Evolutionary conservation across 257 asterid species (phyloP).

Genomic region (Penstemon barbatus): DNA sequence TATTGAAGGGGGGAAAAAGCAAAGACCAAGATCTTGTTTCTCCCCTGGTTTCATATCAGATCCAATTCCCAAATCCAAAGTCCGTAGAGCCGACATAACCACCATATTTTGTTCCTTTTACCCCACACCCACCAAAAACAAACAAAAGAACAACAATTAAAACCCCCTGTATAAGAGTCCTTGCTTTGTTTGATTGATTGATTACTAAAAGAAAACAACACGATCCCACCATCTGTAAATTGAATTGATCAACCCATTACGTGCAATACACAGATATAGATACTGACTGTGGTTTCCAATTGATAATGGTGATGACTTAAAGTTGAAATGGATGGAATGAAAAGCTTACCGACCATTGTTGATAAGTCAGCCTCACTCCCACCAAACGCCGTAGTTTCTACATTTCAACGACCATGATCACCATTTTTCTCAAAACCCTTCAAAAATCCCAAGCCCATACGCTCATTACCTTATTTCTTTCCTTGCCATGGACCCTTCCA

Average conservation of each 20-base stretch:
- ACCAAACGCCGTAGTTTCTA: slow-evolving; percentile 43
- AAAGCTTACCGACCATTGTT: slow-evolving; percentile 29
- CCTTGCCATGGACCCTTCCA: slow-evolving; percentile 69
- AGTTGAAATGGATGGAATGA: slow-evolving; percentile 42
- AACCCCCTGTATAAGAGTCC: not conserved
- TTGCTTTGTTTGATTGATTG: slow-evolving; percentile 16
- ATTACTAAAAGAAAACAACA: slow-evolving; percentile 7
- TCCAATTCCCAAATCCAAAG: slow-evolving; percentile 25
- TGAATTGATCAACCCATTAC: not conserved
- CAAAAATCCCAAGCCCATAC: slow-evolving; percentile 40
- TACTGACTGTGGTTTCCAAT: slow-evolving; percentile 12
- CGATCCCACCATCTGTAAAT: slow-evolving; percentile 3
- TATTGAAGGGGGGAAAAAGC: too few relatives aligned
- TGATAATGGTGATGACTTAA: slow-evolving; percentile 26
- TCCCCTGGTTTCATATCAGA: slow-evolving; percentile 5
- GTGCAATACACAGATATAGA: not conserved
- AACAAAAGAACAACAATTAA: not conserved
- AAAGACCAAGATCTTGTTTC: too few relatives aligned
- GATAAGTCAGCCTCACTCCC: slow-evolving; percentile 34
- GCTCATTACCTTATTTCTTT: slow-evolving; percentile 30
- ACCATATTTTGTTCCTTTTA: slow-evolving; percentile 2
- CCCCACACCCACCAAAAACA: slow-evolving; percentile 19
- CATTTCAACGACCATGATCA: slow-evolving; percentile 55
- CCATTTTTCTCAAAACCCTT: slow-evolving; percentile 42
- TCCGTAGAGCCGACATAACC: slow-evolving; percentile 28